Percentiles rank a stretch among this genome's conserved stretches.
Evolutionary conservation across 306 rosid genomes (phyloP).

Genomic region (Medicago ruthenica): DNA sequence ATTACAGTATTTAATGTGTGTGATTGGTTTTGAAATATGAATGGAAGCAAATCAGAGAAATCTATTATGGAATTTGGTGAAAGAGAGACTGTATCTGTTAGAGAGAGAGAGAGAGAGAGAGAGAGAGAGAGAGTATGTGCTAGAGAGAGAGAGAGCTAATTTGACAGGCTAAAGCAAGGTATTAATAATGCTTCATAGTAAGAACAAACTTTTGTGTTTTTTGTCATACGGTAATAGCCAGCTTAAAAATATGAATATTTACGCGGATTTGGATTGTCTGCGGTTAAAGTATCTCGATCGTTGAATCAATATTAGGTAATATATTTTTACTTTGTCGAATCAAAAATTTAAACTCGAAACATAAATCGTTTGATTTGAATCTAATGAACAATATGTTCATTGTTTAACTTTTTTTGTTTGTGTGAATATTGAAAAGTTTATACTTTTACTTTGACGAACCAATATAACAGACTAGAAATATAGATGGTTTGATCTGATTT

Average conservation of each 20-base stretch:
- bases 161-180: slow-evolving; percentile 45
- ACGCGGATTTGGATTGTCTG: not conserved
- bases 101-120: slow-evolving; percentile 27
- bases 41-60: slow-evolving; percentile 4
- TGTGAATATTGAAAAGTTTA: not conserved
- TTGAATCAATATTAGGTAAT: not conserved
- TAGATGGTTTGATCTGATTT: not conserved
- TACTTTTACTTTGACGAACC: not conserved
- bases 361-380: not conserved
- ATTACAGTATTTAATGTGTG: slow-evolving; percentile 3
- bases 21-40: slow-evolving; percentile 38
- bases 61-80: slow-evolving; percentile 5
- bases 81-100: not conserved
- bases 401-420: no score
- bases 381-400: not conserved
- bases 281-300: not conserved
- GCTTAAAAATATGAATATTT: not conserved
- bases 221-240: not conserved
- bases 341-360: no score
- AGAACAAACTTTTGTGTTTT: not conserved
- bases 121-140: not conserved
- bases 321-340: not conserved
- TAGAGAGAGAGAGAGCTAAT: slow-evolving; percentile 14
- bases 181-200: slow-evolving; percentile 41
- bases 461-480: not conserved